Conservation (phyloP, 2,329 filamentous ascomycete genomes). For the Emydomyces testavorans region DNA sequence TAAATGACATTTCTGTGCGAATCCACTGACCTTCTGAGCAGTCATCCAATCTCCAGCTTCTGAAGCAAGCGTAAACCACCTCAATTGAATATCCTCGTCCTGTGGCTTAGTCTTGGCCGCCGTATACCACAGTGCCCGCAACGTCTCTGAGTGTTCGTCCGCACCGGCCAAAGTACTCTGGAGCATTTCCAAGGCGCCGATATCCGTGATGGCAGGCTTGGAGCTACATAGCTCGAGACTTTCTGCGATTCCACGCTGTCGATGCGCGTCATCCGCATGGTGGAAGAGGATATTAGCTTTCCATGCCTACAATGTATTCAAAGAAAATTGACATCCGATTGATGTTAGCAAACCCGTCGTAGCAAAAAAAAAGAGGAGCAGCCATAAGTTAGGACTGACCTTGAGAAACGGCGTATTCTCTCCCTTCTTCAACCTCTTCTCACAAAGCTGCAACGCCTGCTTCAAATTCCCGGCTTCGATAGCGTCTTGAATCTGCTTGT, state of each 20-base stretch:
- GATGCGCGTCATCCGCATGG: conserved; percentile 33
- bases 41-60: conserved; percentile 36
- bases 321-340: not conserved
- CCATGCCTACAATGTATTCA: conserved; percentile 28
- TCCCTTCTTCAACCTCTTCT: conserved; percentile 46
- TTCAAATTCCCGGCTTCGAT: conserved; percentile 39
- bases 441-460: conserved; percentile 40
- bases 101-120: conserved; percentile 37
- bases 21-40: conserved; percentile 37
- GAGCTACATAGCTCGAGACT: conserved; percentile 34
- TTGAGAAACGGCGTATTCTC: conserved; percentile 35
- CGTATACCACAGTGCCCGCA: conserved; percentile 36
- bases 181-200: conserved; percentile 36
- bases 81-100: conserved; percentile 34
- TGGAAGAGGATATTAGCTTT: conserved; percentile 34
- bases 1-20: not conserved
- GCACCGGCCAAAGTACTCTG: conserved; percentile 31
- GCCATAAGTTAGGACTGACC: conserved; percentile 20
- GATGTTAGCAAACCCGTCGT: not conserved
- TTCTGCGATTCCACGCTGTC: conserved; percentile 34
- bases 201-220: conserved; percentile 34
- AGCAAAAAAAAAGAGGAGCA: not conserved
- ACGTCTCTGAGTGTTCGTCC: conserved; percentile 26
- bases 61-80: conserved; percentile 37
- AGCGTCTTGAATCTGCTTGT: conserved; percentile 41